Evolutionary conservation across 306 rosid genomes (phyloP).

Genomic region (Crotalaria pallida): DNA sequence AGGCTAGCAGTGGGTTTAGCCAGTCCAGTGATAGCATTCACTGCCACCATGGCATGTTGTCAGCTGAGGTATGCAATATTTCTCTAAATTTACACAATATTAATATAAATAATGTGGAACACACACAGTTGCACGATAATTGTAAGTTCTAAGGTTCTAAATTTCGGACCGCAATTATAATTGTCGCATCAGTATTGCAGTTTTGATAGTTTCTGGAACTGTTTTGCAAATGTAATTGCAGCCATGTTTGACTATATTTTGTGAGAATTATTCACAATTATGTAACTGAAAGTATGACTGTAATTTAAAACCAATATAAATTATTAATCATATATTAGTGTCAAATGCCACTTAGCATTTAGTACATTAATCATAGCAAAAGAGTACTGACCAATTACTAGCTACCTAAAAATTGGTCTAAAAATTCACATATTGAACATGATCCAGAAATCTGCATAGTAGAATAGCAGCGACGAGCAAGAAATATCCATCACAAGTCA

Average conservation of each 20-base stretch:
- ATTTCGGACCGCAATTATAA: no score
- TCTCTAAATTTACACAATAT: neutral
- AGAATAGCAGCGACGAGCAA: neutral
- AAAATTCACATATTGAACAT: neutral
- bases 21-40: slow-evolving; percentile 79
- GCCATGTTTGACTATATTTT: no score
- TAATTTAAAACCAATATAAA: no score
- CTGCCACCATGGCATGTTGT: slow-evolving; percentile 88
- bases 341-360: neutral
- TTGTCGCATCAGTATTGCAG: neutral
- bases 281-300: neutral
- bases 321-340: neutral
- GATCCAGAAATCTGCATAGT: neutral
- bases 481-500: neutral
- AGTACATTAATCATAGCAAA: neutral
- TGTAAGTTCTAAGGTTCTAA: neutral
- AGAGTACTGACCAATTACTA: neutral
- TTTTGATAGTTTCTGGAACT: neutral
- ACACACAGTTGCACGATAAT: neutral
- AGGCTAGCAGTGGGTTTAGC: slow-evolving; percentile 83
- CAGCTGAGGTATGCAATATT: slow-evolving; percentile 73
- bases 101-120: neutral
- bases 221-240: no score
- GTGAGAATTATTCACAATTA: no score
- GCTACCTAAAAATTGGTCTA: neutral